phyloP scores from a whole-genome alignment of 306 rosid genomes.

The Cajanus cajan region DNA sequence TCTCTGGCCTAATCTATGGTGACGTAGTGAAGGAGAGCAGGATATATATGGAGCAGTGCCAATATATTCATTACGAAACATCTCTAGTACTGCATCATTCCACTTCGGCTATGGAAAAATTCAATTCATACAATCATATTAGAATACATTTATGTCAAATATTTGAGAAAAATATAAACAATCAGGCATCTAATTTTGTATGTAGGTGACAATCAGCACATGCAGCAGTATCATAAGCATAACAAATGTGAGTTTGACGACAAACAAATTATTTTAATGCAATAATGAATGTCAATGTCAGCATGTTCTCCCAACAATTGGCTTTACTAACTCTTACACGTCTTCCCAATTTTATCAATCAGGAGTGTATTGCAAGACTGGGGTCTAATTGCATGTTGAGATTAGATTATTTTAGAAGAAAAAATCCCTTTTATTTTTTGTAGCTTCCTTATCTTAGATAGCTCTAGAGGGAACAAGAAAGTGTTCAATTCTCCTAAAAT shows the following conservation, averaged over 20 bases:
- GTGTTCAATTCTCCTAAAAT: not conserved
- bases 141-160: conserved; percentile 20
- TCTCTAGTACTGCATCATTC: conserved; percentile 84
- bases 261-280: not conserved
- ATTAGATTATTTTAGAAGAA: not conserved
- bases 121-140: conserved; percentile 27
- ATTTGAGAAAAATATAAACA: conserved; percentile 17
- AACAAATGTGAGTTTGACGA: not conserved
- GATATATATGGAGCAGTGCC: conserved; percentile 94
- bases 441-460: not conserved
- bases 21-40: conserved; percentile 88
- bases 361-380: not conserved
- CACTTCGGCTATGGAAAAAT: conserved; percentile 77
- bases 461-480: not conserved
- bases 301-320: conserved; percentile 17
- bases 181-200: conserved; percentile 17
- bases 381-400: not conserved
- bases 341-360: conserved; percentile 19
- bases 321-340: not conserved
- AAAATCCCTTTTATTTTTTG: not conserved
- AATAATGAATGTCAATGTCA: not conserved
- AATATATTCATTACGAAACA: conserved; percentile 94
- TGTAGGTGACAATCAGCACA: not conserved
- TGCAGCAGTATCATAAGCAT: conserved; percentile 15
- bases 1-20: conserved; percentile 75